Evolutionary conservation across 164 flowering plant species (phyloP).

Genomic region (Nymphaea colorata): DNA sequence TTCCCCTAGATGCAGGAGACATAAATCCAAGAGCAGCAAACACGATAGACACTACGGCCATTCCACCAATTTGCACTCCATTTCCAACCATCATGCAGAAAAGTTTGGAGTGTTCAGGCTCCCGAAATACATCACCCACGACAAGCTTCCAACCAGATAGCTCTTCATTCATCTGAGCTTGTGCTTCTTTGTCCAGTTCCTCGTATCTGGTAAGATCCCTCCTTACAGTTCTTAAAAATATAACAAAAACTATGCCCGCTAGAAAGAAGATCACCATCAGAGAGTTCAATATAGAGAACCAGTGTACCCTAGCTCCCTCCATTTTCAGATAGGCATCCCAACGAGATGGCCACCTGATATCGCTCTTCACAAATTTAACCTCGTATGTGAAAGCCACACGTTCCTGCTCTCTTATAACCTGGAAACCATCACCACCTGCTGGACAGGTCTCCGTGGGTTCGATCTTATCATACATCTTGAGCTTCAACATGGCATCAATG

Average conservation of each 20-base stretch:
- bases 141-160: constrained; percentile 69
- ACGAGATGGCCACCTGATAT: constrained; percentile 40
- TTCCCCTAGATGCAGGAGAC: constrained; percentile 36
- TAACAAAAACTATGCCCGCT: constrained; percentile 48
- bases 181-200: constrained; percentile 56
- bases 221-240: constrained; percentile 32
- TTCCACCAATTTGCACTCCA: constrained; percentile 29
- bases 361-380: constrained; percentile 39
- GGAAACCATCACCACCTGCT: constrained; percentile 4
- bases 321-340: constrained; percentile 56
- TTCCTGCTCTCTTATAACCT: constrained; percentile 16
- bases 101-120: constrained; percentile 20
- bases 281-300: constrained; percentile 52
- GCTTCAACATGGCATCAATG: constrained; percentile 21
- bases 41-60: constrained; percentile 30
- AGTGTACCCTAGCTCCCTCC: constrained; percentile 52
- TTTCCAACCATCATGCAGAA: constrained; percentile 31
- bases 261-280: constrained; percentile 49
- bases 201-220: constrained; percentile 39
- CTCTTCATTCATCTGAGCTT: constrained; percentile 69
- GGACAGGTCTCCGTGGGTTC: background rate
- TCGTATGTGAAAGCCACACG: constrained; percentile 32
- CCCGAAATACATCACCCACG: constrained; percentile 61
- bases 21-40: constrained; percentile 36
- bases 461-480: constrained; percentile 8